A percentile compares a stretch with the other conserved stretches of the same genome.
Evolutionary conservation across 1,284 basidiomycete species (phyloP).

Genomic region (Ganoderma resinaceum): DNA sequence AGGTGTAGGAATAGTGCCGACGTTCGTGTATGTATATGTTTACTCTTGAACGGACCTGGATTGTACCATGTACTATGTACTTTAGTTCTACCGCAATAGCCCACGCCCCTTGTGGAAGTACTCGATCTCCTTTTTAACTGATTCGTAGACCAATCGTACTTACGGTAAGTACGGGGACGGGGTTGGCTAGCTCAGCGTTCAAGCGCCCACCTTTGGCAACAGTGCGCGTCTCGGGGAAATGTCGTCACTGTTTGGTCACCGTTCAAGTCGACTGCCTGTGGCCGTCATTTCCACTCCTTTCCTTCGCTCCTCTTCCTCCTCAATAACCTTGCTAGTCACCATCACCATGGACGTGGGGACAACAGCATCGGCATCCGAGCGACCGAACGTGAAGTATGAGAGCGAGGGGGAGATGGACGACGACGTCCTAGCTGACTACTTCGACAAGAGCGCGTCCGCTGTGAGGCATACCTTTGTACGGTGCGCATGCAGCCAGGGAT

Average conservation of each 20-base stretch:
- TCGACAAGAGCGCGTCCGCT: constrained; percentile 28
- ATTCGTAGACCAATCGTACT: no score
- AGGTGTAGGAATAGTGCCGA: constrained; percentile 32
- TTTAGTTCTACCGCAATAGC: no score
- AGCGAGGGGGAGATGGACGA: constrained; percentile 13
- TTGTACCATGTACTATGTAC: not conserved
- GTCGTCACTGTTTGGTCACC: constrained; percentile 2
- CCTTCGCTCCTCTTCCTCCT: no score
- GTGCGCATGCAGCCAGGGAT: constrained; percentile 5
- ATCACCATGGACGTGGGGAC: not conserved
- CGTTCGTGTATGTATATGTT: not conserved
- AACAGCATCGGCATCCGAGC: not conserved
- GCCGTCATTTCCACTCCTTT: not conserved
- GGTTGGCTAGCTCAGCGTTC: no score
- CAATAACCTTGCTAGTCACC: not conserved
- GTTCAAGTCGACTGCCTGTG: not conserved
- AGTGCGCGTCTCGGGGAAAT: not conserved
- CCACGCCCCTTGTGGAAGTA: no score
- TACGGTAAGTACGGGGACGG: no score
- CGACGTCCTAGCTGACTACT: constrained; percentile 27
- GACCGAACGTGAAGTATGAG: not conserved
- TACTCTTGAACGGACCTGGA: not conserved
- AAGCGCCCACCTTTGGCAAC: no score
- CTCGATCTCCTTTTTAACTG: no score
- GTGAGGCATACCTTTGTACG: constrained; percentile 26